Evolutionary conservation across 2,329 filamentous ascomycete genomes (phyloP), one percentile per base, ranked within the genome.

Genomic region (Botryosphaeria dothidea): DNA sequence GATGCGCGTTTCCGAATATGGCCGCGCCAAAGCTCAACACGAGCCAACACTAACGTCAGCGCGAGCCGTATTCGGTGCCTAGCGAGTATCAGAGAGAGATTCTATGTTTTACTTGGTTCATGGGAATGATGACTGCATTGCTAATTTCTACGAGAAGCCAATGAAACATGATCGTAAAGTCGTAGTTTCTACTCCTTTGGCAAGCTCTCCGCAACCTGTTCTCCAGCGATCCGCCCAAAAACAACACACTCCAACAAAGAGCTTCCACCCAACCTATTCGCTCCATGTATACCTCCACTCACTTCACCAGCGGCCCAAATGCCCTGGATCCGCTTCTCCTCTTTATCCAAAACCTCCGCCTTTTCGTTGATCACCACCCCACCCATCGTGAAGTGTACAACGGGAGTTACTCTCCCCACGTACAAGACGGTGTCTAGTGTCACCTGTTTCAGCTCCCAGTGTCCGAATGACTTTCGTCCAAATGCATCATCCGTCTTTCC

Each of bases 311-410:
- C 87, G 0, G 83, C 86, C 83, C 86, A 89, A 0, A 90, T 69
- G 0, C 87, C 87, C 3, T 78, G 71, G 36, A 90, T 84, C 0
- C 81, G 80, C 34, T 72, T 72, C 13, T 79, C 72, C 2, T 75
- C 71, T 7, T 71, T 71, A 5, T 78, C 74, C 13, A 90, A 69
- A 0, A 89, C 82, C 67, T 84, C 81, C 0, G 82, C 80, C 49
- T 81, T 77, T 6, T 83, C 77, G 68, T 86, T 84, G 68, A 89
- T 86, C 2, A 83, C 78, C 0, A 84, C 86, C 0, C 87, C 87
- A 4, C 87, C 87, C 87, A 90, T 90, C 1, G 87, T 89, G 69
- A 89, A 90, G 70, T 90, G 87, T 2, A 86, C 81, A 0, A 89
- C 85, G 0, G 87, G 87, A 4, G 88, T 90, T 1, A 90, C 85